Base-by-base conservation (phyloP, 2,329 filamentous ascomycete genomes). In the Metarhizium sp. region DNA sequence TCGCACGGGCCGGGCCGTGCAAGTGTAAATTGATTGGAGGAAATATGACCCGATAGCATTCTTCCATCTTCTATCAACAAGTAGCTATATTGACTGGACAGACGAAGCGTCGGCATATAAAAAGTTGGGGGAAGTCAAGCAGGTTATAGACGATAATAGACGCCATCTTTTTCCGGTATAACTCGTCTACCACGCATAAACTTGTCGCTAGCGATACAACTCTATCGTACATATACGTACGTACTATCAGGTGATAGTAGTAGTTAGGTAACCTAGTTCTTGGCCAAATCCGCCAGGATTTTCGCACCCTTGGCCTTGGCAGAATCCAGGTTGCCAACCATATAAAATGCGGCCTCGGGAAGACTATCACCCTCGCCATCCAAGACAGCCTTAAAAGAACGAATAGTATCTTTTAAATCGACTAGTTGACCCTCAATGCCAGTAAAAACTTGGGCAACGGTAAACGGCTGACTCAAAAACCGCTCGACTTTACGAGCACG, bases 391-490 rank as follows among this genome's bases (percentile, higher is more conserved):
- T 97, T 95, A 90, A 99, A 99, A 59, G 88, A 95, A 71, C 80
- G 74, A 72, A 99, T 96, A 74, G 94, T 99, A 76, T 96, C 91
- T 90, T 99, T 97, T 66, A 99, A 82, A 78, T 96, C 91, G 69
- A 99, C 94, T 66, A 99, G 88, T 78, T 85, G 84, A 78, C 94
- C 94, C 87, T 96, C 89, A 74, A 96, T 96, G 78, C 82, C 82
- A 77, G 88, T 92, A 85, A 92, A 92, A 70, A 92, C 83, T 71
- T 85, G 79, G 64, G 80, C 83, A 61, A 86, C 94, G 68, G 94
- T 94, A 86, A 99, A 99, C 73, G 94, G 94, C 84, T 99, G 94
- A 78, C 85, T 90, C 82, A 99, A 83, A 90, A 99, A 99, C 88
- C 92, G 89, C 85, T 99, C 92, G 75, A 99, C 87, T 86, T 97